A percentile compares a stretch with the other conserved stretches of the same genome.
Conservation (phyloP, 2,329 filamentous ascomycete species). For the Colletotrichum siamense region DNA sequence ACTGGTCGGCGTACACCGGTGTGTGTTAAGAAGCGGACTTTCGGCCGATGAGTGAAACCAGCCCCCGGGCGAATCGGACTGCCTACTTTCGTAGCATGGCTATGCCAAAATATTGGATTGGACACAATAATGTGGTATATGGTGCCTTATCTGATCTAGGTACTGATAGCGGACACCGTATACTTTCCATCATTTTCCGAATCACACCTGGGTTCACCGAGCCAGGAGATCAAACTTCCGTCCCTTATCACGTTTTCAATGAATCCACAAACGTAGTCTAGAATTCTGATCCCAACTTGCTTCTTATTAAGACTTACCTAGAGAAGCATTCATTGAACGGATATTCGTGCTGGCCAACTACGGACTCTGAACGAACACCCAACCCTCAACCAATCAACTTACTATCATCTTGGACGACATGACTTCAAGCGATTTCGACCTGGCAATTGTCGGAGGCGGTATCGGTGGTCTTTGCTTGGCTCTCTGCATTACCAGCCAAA, state of each 20-base stretch:
- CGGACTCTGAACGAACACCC: neutral
- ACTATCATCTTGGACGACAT: neutral
- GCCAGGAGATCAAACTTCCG: neutral
- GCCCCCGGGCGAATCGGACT: neutral
- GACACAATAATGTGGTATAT: neutral
- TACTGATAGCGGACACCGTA: neutral
- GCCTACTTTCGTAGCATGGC: neutral
- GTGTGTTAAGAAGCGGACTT: neutral
- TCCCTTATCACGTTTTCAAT: neutral
- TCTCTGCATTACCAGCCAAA: conserved; percentile 45
- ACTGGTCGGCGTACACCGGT: neutral
- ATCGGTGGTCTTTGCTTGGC: conserved; percentile 56
- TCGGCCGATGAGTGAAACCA: neutral
- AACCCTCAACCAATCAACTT: neutral
- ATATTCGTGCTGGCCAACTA: neutral
- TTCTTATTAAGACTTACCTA: neutral
- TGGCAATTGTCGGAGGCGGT: conserved; percentile 57
- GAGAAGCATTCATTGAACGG: neutral
- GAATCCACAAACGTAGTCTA: neutral
- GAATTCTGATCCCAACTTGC: fast-evolving
- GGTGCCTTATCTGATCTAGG: neutral
- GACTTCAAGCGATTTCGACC: neutral
- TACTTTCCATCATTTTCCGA: neutral
- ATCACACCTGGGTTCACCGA: neutral
- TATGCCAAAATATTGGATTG: neutral